Evolutionary conservation across 139 green algal species (phyloP), one percentile per base, ranked within the genome.

Genomic region (Microglena sp.): DNA sequence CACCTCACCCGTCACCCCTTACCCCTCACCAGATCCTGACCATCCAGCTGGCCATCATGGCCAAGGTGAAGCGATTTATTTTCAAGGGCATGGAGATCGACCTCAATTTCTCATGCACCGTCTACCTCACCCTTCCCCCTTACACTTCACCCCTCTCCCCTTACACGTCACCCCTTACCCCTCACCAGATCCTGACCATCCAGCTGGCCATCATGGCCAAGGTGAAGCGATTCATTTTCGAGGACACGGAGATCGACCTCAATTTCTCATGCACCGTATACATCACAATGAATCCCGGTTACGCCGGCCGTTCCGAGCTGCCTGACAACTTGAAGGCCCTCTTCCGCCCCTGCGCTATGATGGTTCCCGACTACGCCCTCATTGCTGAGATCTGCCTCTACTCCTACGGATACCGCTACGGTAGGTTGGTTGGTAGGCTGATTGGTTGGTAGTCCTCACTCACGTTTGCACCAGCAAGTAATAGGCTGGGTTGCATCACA

Each of bases 51-150:
- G 84, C 85, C 55, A 83, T 88, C 60, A 74, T 81, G 64, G 6
- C 35, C 35, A 5, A 86, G 68, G 60, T 84, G 46, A 86, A 88
- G 82, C 80, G 82, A 57, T 92, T 92, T 69, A 72, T 88, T 30
- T 92, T 92, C 69, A 84, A 92, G 66, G 84, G 87, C 80, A 86
- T 77, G 0, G 86, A 92, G 80, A 82, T 92, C 24, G 66, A 79
- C 53, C 75, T 92, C 29, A 86, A 92, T 73, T 63, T 67, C 8
- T 62, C 73, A 5, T 89, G 82, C 73, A 68, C 64, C 36, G 86
- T 92, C 3, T 88, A 79, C 73, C 87, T 91, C 76, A 91, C 84
- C n/a, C n/a, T n/a, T n/a, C n/a, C n/a, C n/a, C n/a, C n/a, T n/a
- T n/a, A n/a, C n/a, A n/a, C n/a, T n/a, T n/a, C n/a, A n/a, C n/a